A percentile compares a stretch with the other conserved stretches of the same genome.
Conservation (phyloP, 768 basidiomycete genomes). For the Xerocomellus intermedius region DNA sequence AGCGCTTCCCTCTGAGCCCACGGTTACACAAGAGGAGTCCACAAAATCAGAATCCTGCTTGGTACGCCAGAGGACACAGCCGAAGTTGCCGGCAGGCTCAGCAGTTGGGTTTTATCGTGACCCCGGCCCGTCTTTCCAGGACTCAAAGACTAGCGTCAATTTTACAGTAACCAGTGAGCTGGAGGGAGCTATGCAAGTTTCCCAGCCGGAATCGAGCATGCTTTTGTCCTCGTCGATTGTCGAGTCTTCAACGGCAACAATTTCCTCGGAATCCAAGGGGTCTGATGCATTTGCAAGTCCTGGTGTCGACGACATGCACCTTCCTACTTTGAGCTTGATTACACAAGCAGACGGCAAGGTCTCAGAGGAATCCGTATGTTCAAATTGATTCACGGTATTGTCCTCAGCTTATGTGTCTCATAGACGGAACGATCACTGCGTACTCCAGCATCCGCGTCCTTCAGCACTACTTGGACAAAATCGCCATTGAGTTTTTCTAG, state of each 20-base stretch:
- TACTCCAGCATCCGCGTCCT: constrained; percentile 44
- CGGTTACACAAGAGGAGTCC: constrained; percentile 36
- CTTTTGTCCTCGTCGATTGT: constrained; percentile 26
- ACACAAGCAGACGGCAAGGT: constrained; percentile 45
- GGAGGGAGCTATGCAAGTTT: constrained; percentile 35
- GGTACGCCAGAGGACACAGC: constrained; percentile 51
- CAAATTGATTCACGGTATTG: background rate
- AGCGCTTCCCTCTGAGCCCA: constrained; percentile 23
- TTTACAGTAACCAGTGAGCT: constrained; percentile 83
- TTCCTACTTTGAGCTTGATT: constrained; percentile 23
- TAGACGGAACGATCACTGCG: constrained; percentile 46
- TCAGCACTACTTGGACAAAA: constrained; percentile 50
- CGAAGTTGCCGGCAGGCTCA: constrained; percentile 71
- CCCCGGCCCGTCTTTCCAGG: constrained; percentile 49
- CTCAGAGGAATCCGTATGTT: constrained; percentile 55
- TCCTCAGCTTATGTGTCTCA: constrained; percentile 12
- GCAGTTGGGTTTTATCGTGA: constrained; percentile 73
- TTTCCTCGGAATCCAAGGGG: constrained; percentile 6
- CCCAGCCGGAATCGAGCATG: constrained; percentile 18
- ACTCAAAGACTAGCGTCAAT: constrained; percentile 53
- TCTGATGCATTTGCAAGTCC: constrained; percentile 6
- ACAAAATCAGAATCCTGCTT: constrained; percentile 25
- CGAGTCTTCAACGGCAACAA: constrained; percentile 10
- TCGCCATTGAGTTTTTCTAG: constrained; percentile 49
- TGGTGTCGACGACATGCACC: constrained; percentile 11